Evolutionary conservation across 2,329 filamentous ascomycete species (phyloP), one percentile per base, ranked within the genome.

Genomic region (Pyrenophora tritici-repentis): DNA sequence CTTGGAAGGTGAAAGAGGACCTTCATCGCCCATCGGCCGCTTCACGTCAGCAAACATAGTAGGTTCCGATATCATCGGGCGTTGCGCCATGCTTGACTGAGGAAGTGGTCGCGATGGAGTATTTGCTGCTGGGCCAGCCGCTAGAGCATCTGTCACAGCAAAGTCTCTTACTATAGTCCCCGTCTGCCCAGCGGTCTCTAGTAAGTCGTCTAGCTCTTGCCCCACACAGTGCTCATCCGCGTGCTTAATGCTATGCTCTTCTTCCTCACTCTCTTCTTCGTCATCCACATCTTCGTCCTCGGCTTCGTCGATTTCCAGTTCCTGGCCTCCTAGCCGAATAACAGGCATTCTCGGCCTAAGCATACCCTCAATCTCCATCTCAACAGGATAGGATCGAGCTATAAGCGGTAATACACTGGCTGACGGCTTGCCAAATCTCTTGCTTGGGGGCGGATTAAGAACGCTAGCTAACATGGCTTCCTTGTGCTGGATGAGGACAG

Each of bases 321-420:
- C 62, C 9, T 63, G 59, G 2, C 33, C 39, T 12, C 64, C 63
- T 20, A 65, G 50, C 14, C 65, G 68, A 17, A 79, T 73, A 1
- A 74, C 70, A 0, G 79, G 78, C 73, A 80, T 73, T 14, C 79
- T 67, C 4, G 79, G 79, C 52, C 77, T 63, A 17, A 90, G 78
- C 48, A 97, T 71, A 8, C 88, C 81, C 73, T 97, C 92, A 1
- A 94, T 83, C 13, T 81, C 82, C 49, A 83, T 78, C 42, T 87
- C 83, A 9, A 80, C 71, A 0, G 85, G 79, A 63, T 86, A 89
- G 42, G 83, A 81, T 47, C 86, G 82, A 6, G 85, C 83, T 20
- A 97, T 76, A 63, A 96, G 89, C 0, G 93, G 92, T 40, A 96
- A 74, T 40, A 96, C 87, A 70, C 87, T 94, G 22, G 88, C 81